Base-by-base conservation (phyloP, 768 basidiomycete genomes). In the Calocera cornea region DNA sequence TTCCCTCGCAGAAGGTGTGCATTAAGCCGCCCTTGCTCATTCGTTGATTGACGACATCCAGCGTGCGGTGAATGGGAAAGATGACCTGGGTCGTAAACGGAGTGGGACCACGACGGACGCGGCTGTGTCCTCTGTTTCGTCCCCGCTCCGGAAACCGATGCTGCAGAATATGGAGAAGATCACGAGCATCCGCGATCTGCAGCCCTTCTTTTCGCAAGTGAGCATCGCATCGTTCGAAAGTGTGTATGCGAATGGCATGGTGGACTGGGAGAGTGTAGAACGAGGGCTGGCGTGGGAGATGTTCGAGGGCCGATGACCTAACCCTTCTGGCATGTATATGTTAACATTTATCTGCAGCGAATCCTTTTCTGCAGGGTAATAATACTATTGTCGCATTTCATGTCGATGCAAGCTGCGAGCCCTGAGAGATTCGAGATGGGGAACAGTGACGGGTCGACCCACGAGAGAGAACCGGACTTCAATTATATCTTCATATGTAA, bases 201-300 rank as follows among this genome's bases (percentile, higher is more conserved):
- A 87, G n/a, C 84, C 88, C 0, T 99, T 99, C 80, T 94, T 98
- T 76, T 87, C 92, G 0, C 83, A 87, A 67, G 87, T 94, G 64
- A 95, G 93, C 76, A 86, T 95, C 64, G 81, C 87, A 2, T 88
- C 89, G 11, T 98, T 93, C 74, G 93, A 98, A 78, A 89, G 88
- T 68, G 83, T 95, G 60, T 99, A 97, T 75, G 84, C 84, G 7
- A 88, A 88, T 16, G 87, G 89, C 0, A 86, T 83, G 67, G 80
- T 98, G 22, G 95, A 98, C 74, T 95, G 92, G 93, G 87, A 86
- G 34, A 86, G 86, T 1, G 87, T 99, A 24, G 95, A 98, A 76
- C 81, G 80, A 54, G 85, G 87, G 3, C 76, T 99, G 54, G 78
- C 89, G 76, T 83, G 85, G 63, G 95, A 98, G 75, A 87, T 98